Percentiles rank a stretch among this genome's conserved stretches.
phyloP scores from a whole-genome alignment of 2,329 filamentous ascomycete species.

The Piedraia hortae region DNA sequence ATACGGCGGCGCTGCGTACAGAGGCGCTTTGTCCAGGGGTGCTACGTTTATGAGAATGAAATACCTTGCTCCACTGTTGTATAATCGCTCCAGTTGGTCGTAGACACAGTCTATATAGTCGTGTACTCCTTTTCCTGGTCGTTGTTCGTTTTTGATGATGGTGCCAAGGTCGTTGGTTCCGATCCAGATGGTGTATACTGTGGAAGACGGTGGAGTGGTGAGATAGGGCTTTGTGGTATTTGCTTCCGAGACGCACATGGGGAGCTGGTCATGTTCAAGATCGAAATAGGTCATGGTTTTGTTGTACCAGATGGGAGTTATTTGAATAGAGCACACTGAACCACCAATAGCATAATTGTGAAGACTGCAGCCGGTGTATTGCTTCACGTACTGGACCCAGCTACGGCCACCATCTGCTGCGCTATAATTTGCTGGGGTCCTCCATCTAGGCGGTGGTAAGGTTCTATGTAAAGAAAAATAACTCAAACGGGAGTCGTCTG shows the following conservation, averaged over 20 bases:
- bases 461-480: conserved; percentile 33
- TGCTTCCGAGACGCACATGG: conserved; percentile 20
- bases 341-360: conserved; percentile 34
- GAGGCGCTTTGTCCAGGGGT: conserved; percentile 37
- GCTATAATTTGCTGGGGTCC: conserved; percentile 16
- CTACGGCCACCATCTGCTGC: conserved; percentile 37
- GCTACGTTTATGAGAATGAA: conserved; percentile 46
- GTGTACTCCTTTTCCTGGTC: conserved; percentile 28
- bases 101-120: conserved; percentile 44
- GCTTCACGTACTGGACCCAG: conserved; percentile 40
- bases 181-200: conserved; percentile 53
- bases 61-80: conserved; percentile 35
- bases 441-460: conserved; percentile 34
- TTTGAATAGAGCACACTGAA: conserved; percentile 42
- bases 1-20: conserved; percentile 25
- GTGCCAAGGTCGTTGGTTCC: conserved; percentile 58
- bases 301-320: conserved; percentile 34
- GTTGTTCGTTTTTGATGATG: no score
- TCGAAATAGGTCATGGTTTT: no score
- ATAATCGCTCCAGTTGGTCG: conserved; percentile 31
- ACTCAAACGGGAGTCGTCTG: conserved; percentile 37
- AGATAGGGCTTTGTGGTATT: conserved; percentile 18
- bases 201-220: conserved; percentile 24
- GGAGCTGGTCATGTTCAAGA: conserved; percentile 19
- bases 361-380: conserved; percentile 24